Percentiles rank a stretch among this genome's conserved stretches.
These are phyloP conservation scores for Suhomyces yuchorum DNA, from an alignment of 1,139 yeast genomes.

Conservation along the genomic window DNA sequence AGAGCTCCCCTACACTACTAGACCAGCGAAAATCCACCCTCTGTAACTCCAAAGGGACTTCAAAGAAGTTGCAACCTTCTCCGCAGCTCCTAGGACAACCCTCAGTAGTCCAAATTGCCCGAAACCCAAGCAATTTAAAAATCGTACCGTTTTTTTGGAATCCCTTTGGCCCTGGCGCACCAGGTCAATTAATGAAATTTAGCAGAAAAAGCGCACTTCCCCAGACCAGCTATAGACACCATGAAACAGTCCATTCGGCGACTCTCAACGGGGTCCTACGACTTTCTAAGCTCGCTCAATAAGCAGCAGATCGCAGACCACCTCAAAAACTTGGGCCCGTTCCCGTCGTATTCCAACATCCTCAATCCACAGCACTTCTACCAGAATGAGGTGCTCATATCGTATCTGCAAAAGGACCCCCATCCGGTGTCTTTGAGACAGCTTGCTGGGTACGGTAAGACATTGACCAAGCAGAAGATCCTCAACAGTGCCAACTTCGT, in stretches of 20 bases:
- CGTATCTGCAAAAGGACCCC: conserved; percentile 66
- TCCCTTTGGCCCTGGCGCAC: no score
- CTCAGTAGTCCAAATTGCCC: no score
- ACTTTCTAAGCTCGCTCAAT: conserved; percentile 28
- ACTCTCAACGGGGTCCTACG: conserved; percentile 17
- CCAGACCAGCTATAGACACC: neutral
- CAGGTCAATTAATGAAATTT: neutral
- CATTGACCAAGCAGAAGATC: conserved; percentile 75
- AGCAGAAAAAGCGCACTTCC: neutral
- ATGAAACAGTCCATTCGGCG: neutral
- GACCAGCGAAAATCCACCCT: no score
- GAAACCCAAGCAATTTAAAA: no score
- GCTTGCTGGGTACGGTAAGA: conserved; percentile 85
- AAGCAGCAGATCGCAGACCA: conserved; percentile 45
- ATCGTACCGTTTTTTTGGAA: no score
- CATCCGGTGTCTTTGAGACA: conserved; percentile 89
- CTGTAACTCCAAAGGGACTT: no score
- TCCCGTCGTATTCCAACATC: conserved; percentile 46
- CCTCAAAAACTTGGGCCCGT: conserved; percentile 45
- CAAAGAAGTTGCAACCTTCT: no score
- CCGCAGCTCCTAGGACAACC: no score
- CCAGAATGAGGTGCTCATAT: conserved; percentile 74
- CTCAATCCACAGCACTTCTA: conserved; percentile 76
- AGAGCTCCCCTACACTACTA: no score
- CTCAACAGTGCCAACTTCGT: conserved; percentile 86